Percentiles rank a stretch among this genome's conserved stretches.
Evolutionary conservation across 192 early-diverging fungal species (phyloP).

Genomic region (Coemansia sp.): DNA sequence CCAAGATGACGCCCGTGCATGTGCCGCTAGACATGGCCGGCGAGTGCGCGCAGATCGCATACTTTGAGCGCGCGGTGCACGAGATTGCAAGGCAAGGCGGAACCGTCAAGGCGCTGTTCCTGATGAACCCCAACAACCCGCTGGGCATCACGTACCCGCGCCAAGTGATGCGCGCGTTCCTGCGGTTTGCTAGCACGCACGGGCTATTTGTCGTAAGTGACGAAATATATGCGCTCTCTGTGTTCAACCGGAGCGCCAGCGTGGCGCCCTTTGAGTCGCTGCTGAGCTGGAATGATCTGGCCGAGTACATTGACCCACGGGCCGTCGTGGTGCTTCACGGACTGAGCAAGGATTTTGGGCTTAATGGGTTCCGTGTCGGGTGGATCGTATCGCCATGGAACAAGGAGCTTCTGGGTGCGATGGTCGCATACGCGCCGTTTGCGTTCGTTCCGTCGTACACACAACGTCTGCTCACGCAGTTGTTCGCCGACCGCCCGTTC

Average conservation of each 20-base stretch:
- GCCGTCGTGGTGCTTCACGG: conserved; percentile 73
- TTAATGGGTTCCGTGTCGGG: conserved; percentile 73
- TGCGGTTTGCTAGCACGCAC: conserved; percentile 65
- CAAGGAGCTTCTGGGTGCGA: conserved; percentile 26
- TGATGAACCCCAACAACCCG: conserved; percentile 78
- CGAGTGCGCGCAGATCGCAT: conserved; percentile 53
- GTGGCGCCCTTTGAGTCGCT: conserved; percentile 65
- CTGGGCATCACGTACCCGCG: conserved; percentile 59
- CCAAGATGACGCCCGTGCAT: conserved; percentile 56
- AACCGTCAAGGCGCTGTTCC: conserved; percentile 54
- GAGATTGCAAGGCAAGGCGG: conserved; percentile 54
- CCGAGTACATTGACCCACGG: conserved; percentile 61
- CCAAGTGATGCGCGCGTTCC: conserved; percentile 54
- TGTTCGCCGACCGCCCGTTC: conserved; percentile 59
- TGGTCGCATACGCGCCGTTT: conserved; percentile 56
- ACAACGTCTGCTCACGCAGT: conserved; percentile 58
- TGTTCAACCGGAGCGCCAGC: conserved; percentile 49
- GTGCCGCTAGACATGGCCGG: conserved; percentile 47
- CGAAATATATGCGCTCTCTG: conserved; percentile 78
- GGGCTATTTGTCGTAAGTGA: conserved; percentile 71
- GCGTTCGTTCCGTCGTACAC: conserved; percentile 63
- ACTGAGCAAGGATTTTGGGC: conserved; percentile 82
- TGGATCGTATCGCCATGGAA: conserved; percentile 66
- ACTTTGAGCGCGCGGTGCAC: conserved; percentile 43
- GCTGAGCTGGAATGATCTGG: conserved; percentile 59